These are phyloP conservation scores for Paspalum notatum DNA, from an alignment of 176 grass and related monocot species.

Conservation along the genomic window DNA sequence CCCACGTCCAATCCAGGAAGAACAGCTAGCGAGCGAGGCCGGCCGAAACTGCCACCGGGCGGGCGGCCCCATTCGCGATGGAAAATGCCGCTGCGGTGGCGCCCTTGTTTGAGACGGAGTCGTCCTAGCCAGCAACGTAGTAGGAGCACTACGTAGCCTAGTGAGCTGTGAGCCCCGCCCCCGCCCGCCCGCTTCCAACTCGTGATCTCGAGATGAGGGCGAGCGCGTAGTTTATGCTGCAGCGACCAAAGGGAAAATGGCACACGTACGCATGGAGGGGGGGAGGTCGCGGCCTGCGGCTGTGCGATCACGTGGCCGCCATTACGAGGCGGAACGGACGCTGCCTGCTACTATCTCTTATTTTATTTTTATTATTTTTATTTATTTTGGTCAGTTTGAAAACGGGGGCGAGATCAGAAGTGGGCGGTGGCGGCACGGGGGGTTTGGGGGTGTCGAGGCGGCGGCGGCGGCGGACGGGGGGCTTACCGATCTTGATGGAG, in stretches of 20 bases:
- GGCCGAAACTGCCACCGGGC: no score
- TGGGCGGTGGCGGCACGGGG: no score
- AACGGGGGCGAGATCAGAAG: neutral
- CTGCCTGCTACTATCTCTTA: neutral
- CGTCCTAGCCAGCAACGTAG: neutral
- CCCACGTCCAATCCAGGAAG: neutral
- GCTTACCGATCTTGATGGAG: slow-evolving; percentile 95
- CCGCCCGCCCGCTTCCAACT: neutral
- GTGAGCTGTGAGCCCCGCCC: neutral
- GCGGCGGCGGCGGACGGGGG: slow-evolving; percentile 9
- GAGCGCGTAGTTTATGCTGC: neutral
- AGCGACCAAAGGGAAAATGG: neutral
- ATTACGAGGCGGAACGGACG: slow-evolving; percentile 50
- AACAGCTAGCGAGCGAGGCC: neutral
- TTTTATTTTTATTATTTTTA: neutral
- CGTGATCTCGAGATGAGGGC: slow-evolving; percentile 22
- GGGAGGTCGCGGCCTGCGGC: slow-evolving; percentile 26
- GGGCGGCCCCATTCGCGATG: slow-evolving; percentile 18
- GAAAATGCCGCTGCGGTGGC: slow-evolving; percentile 11
- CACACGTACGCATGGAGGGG: slow-evolving; percentile 22
- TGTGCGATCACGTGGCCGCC: slow-evolving; percentile 57
- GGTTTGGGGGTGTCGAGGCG: neutral
- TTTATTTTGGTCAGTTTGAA: neutral
- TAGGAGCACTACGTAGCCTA: neutral
- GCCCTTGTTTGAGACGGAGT: slow-evolving; percentile 4